Base-by-base conservation (phyloP, 208 protist genomes). In the Leptomonas pyrrhocoris region DNA sequence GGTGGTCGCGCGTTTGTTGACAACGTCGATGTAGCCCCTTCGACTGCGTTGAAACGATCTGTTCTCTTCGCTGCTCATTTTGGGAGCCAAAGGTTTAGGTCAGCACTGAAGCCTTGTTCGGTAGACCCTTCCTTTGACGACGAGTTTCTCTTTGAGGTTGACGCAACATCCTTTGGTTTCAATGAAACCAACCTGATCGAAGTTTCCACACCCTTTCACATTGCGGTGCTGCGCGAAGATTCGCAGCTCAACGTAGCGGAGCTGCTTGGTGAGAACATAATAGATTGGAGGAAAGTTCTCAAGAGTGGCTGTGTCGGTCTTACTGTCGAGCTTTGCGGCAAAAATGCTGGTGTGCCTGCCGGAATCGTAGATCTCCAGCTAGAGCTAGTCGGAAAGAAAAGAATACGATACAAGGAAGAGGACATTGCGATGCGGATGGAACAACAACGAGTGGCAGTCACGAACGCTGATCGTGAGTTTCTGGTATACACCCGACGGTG, bases 381-480 rank as follows among this genome's bases (percentile, higher is more conserved):
- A 1, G 92, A 97, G 60, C 59, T 98, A 36, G 54, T 98, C 15
- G 80, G 89, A 21, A 64, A 73, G 51, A 84, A 82, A 38, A 70
- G 74, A 43, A 69, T 83, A 30, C 73, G 78, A 0, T 93, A 92
- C 57, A 74, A 64, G n/a, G 94, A 96, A 45, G 79, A 95, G 38
- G 88, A 95, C 53, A 87, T 98, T 68, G 66, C 74, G 12, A 49
- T 62, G 15, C 79, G 84, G 46, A 71, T 95, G 15, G 90, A 96
- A n/a, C 76, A 86, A 60, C 92, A 98, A 72, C 49, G 90, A 15
- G 65, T 83, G 40, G 80, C 81, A 19, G 88, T 95, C 42, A 92
- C 90, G n/a, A 85, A 88, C n/a, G 85, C 95, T 18, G 95, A 98
- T 60, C 74, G 95, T 38, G 93, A 98, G 73, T 97, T 98, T 82